Percentiles rank a stretch among this genome's conserved stretches.
These are phyloP conservation scores for Cystobasidiaceae sp. DNA, from an alignment of 1,284 basidiomycete species.

Conservation along the genomic window DNA sequence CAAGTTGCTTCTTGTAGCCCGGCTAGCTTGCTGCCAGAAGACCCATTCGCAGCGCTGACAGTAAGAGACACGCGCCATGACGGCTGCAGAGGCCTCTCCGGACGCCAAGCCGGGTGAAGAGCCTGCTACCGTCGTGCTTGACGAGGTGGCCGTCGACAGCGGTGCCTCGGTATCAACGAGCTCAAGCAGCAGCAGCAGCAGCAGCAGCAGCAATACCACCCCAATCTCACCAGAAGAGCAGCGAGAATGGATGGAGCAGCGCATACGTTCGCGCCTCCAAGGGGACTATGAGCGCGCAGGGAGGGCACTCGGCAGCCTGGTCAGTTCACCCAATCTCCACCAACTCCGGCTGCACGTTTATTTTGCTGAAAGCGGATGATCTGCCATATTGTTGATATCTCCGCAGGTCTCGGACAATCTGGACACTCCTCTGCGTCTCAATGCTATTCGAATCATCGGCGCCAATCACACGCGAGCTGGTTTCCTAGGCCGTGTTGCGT, in stretches of 20 bases:
- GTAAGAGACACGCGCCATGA: not conserved
- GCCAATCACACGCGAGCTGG: slow-evolving; percentile 65
- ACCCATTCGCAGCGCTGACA: too few relatives aligned
- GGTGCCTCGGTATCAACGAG: not conserved
- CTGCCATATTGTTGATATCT: too few relatives aligned
- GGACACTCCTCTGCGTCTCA: slow-evolving; percentile 58
- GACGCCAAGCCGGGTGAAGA: slow-evolving; percentile 29
- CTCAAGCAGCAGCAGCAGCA: not conserved
- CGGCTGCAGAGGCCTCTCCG: slow-evolving; percentile 12
- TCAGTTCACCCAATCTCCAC: slow-evolving; percentile 47
- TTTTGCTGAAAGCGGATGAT: not conserved
- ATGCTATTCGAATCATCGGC: slow-evolving; percentile 73
- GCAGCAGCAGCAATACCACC: slow-evolving; percentile 28
- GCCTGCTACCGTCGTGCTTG: slow-evolving; percentile 8
- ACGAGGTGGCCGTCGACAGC: slow-evolving; percentile 7
- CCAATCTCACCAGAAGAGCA: slow-evolving; percentile 52
- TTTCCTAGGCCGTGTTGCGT: slow-evolving; percentile 72
- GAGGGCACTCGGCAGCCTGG: slow-evolving; percentile 63
- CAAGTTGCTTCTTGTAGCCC: too few relatives aligned
- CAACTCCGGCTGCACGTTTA: not conserved
- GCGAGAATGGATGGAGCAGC: slow-evolving; percentile 62
- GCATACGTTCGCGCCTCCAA: slow-evolving; percentile 60
- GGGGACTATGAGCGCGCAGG: slow-evolving; percentile 73
- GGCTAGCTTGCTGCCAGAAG: too few relatives aligned
- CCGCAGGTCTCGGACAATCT: slow-evolving; percentile 62